phyloP scores from a whole-genome alignment of 2,329 filamentous ascomycete genomes.

The Nothophaeocryptopus gaeumannii region DNA sequence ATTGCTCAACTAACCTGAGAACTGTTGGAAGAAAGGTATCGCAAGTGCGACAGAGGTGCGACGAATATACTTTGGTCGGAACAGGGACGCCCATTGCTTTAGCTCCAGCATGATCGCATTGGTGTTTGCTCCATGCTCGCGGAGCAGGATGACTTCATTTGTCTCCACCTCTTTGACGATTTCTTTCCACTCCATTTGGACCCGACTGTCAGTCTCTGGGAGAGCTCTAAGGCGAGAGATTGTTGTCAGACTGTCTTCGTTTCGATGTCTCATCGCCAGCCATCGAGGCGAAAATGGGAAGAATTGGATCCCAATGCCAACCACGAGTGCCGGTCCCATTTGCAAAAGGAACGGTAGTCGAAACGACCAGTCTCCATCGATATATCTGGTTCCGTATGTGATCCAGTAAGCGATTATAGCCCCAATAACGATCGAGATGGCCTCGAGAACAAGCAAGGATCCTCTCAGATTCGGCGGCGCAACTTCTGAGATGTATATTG shows the following conservation, averaged over 20 bases:
- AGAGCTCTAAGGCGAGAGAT: slow-evolving; percentile 31
- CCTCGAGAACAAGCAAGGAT: slow-evolving; percentile 45
- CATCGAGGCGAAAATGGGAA: slow-evolving; percentile 31
- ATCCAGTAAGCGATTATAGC: slow-evolving; percentile 53
- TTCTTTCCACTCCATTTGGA: slow-evolving; percentile 50
- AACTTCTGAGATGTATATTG: slow-evolving; percentile 24
- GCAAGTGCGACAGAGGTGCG: neutral
- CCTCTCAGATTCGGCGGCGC: slow-evolving; percentile 37
- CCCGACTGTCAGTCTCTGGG: slow-evolving; percentile 45
- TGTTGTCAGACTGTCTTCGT: slow-evolving; percentile 21
- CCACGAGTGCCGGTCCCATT: slow-evolving; percentile 35
- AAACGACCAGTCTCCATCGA: neutral
- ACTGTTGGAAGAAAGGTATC: slow-evolving; percentile 25
- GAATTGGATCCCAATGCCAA: slow-evolving; percentile 25
- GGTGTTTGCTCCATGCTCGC: neutral
- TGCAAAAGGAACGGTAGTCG: slow-evolving; percentile 2
- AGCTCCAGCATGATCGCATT: neutral
- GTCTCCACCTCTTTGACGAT: slow-evolving; percentile 53
- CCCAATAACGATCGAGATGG: slow-evolving; percentile 44
- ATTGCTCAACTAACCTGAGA: slow-evolving; percentile 14
- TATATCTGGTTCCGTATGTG: slow-evolving; percentile 45
- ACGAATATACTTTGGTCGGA: neutral
- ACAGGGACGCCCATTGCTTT: neutral
- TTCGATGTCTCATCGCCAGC: slow-evolving; percentile 22
- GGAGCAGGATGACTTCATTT: slow-evolving; percentile 41